Evolutionary conservation across 805 yeast species (phyloP).

Genomic region (Candida sphagnicola): DNA sequence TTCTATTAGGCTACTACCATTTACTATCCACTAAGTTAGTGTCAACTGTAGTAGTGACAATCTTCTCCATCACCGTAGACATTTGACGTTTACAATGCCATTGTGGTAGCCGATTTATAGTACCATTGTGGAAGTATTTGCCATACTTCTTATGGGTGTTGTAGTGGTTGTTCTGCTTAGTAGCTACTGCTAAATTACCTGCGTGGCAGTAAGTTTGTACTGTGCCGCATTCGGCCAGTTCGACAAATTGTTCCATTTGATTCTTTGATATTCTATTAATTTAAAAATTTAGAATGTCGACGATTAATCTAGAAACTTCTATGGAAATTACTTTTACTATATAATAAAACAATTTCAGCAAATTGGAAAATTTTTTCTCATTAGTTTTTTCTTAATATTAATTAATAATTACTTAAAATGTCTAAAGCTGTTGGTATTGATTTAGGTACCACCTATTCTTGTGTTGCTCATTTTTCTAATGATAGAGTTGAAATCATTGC

Average conservation of each 20-base stretch:
- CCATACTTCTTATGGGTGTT: too few species aligned
- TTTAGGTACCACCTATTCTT: constrained; percentile 89
- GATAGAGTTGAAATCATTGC: constrained; percentile 95
- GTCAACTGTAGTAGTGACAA: too few species aligned
- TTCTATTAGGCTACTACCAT: too few species aligned
- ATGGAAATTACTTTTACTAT: not conserved
- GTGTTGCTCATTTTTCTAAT: constrained; percentile 93
- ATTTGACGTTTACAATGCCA: too few species aligned
- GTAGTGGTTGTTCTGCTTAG: too few species aligned
- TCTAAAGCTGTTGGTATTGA: constrained; percentile 83
- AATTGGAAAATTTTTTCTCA: not conserved
- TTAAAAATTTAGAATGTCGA: not conserved
- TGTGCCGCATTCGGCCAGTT: too few species aligned
- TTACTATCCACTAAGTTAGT: too few species aligned
- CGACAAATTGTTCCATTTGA: not conserved
- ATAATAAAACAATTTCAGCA: not conserved
- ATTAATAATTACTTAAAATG: constrained; percentile 32
- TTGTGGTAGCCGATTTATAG: too few species aligned
- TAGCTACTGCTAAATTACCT: too few species aligned
- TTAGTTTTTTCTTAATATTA: constrained; percentile 1
- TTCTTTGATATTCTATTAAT: not conserved
- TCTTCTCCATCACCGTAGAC: too few species aligned
- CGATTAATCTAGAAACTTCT: not conserved
- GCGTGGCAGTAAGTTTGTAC: too few species aligned
- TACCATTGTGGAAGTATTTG: too few species aligned